A percentile compares a stretch with the other conserved stretches of the same genome.
phyloP scores from a whole-genome alignment of 1,139 yeast genomes.

The Candida freyschussii region DNA sequence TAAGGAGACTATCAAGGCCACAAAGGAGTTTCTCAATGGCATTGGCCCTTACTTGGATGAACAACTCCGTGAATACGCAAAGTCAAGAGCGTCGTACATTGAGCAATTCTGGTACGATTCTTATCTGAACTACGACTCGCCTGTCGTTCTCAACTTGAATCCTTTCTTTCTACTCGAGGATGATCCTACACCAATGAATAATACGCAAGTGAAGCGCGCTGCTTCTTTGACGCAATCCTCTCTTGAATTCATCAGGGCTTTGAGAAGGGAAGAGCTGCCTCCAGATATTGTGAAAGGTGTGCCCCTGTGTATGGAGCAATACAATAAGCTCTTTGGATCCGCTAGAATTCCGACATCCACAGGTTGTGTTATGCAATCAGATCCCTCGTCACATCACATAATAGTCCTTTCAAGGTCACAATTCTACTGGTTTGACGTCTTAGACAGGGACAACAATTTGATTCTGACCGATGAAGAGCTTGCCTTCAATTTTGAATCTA shows the following conservation, averaged over 20 bases:
- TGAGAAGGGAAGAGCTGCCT: slow-evolving; percentile 70
- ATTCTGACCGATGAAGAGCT: slow-evolving; percentile 66
- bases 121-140: slow-evolving; percentile 79
- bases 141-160: slow-evolving; percentile 80
- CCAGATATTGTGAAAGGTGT: slow-evolving; percentile 64
- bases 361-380: slow-evolving; percentile 86
- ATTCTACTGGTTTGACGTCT: slow-evolving; percentile 90
- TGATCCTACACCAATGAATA: slow-evolving; percentile 78
- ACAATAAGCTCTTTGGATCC: slow-evolving; percentile 78
- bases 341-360: slow-evolving; percentile 75
- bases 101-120: slow-evolving; percentile 95
- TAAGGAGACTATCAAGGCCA: slow-evolving; percentile 54
- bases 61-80: slow-evolving; percentile 58
- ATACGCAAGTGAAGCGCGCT: slow-evolving; percentile 74
- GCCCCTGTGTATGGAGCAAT: slow-evolving; percentile 88
- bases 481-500: slow-evolving; percentile 68
- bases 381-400: slow-evolving; percentile 68
- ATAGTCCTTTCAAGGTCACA: slow-evolving; percentile 84
- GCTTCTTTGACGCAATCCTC: slow-evolving; percentile 77
- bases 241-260: slow-evolving; percentile 71
- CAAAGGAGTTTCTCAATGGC: slow-evolving; percentile 48
- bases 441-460: slow-evolving; percentile 66
- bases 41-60: slow-evolving; percentile 61
- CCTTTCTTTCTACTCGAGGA: slow-evolving; percentile 87
- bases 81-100: slow-evolving; percentile 67